phyloP scores from a whole-genome alignment of 352 stramenopile species.

The Globisporangium spiculum region DNA sequence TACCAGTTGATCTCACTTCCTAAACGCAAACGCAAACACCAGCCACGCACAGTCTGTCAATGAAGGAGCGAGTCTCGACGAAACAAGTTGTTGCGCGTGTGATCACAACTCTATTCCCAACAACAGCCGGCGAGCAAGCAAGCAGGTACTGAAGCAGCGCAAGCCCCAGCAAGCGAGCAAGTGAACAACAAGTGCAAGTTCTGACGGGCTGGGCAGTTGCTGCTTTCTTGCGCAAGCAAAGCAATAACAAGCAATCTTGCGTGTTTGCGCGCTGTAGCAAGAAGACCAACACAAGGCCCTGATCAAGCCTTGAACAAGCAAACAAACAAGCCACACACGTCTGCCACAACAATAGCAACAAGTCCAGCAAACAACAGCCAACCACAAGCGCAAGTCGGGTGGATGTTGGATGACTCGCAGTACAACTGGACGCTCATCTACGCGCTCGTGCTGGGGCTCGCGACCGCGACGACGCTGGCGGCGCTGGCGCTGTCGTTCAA shows the following conservation, averaged over 20 bases:
- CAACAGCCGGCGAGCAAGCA: neutral
- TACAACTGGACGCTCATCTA: slow-evolving; percentile 65
- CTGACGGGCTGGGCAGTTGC: neutral
- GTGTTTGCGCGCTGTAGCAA: neutral
- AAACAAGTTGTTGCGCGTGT: neutral
- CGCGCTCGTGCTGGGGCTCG: slow-evolving; percentile 43
- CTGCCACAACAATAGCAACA: neutral
- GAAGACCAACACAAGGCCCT: no score
- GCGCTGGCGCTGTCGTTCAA: slow-evolving; percentile 69
- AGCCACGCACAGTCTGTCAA: neutral
- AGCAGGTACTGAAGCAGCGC: neutral
- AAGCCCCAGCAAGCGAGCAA: neutral
- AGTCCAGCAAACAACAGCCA: neutral
- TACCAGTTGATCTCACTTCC: neutral
- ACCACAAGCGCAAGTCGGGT: slow-evolving; percentile 9
- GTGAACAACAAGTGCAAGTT: neutral
- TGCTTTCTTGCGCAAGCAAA: neutral
- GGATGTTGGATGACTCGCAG: slow-evolving; percentile 45
- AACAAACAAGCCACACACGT: neutral
- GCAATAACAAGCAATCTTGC: neutral
- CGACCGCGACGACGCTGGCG: slow-evolving; percentile 35
- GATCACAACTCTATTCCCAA: neutral
- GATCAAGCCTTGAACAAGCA: neutral
- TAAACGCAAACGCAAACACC: neutral
- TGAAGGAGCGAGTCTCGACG: neutral